Evolutionary conservation across 2,329 filamentous ascomycete genomes (phyloP).

Genomic region (Alternaria metachromatica): DNA sequence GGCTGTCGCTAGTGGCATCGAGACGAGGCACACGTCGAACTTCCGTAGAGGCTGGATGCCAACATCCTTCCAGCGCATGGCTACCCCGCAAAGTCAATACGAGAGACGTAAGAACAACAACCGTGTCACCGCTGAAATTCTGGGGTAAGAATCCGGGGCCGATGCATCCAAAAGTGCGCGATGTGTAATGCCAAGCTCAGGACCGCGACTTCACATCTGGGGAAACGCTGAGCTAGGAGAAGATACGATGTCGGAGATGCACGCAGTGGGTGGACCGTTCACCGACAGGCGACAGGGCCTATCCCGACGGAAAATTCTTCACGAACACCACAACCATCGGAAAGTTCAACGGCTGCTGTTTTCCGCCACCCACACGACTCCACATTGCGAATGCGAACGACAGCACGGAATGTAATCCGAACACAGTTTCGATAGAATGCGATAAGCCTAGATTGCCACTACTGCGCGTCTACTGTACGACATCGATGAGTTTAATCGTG

Average conservation of each 20-base stretch:
- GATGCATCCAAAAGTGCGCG: constrained; percentile 1
- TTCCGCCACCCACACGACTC: neutral
- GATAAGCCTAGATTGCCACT: neutral
- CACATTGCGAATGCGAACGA: neutral
- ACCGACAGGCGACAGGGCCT: neutral
- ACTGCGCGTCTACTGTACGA: neutral
- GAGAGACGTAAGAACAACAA: neutral
- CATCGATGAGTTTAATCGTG: neutral
- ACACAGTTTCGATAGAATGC: neutral
- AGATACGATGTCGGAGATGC: neutral
- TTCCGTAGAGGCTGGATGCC: neutral
- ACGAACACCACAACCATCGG: neutral
- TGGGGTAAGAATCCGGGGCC: constrained; percentile 12
- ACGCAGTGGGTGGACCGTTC: neutral
- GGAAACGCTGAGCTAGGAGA: neutral
- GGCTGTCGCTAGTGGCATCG: neutral
- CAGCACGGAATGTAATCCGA: neutral
- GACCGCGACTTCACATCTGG: neutral
- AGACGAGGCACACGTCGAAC: constrained; percentile 1
- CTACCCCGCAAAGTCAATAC: constrained; percentile 6
- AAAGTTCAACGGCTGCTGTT: neutral
- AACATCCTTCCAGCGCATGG: neutral
- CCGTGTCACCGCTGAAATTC: neutral
- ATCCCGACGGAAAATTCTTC: constrained; percentile 12
- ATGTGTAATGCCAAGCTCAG: constrained; percentile 17